Percentiles rank a stretch among this genome's conserved stretches.
Evolutionary conservation across 306 rosid genomes (phyloP).

Genomic region (Quercus rubra): DNA sequence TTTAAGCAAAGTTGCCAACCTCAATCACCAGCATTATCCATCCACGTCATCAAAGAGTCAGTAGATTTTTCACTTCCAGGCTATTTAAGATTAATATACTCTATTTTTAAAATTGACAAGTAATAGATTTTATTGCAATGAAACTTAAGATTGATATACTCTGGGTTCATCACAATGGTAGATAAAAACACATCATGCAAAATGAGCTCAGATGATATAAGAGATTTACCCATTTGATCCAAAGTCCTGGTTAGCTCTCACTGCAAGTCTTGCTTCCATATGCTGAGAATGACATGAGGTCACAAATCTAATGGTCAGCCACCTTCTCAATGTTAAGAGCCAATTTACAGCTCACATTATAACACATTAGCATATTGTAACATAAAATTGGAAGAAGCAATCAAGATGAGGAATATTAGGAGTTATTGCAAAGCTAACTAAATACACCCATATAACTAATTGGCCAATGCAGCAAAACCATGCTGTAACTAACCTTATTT

Average conservation of each 20-base stretch:
- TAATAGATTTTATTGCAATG: no score
- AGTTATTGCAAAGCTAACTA: neutral
- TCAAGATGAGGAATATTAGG: neutral
- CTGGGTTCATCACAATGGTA: neutral
- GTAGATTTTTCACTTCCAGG: neutral
- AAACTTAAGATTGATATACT: neutral
- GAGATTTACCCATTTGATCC: constrained; percentile 66
- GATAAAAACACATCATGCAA: neutral
- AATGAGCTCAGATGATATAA: neutral
- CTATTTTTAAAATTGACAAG: no score
- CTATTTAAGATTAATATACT: neutral
- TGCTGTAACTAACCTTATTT: no score
- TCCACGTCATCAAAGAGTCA: constrained; percentile 4
- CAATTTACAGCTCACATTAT: constrained; percentile 2
- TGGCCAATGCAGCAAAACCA: no score
- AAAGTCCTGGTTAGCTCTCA: constrained; percentile 66
- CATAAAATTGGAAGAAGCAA: neutral
- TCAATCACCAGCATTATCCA: neutral
- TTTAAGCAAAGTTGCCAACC: neutral
- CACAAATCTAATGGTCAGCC: constrained; percentile 10
- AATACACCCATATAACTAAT: no score
- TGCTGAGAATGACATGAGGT: constrained; percentile 53
- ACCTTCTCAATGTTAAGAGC: constrained; percentile 8
- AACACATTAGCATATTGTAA: neutral
- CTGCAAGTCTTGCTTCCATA: constrained; percentile 78